These are phyloP conservation scores for Paecilomyces variotii DNA, from an alignment of 2,329 filamentous ascomycete species.

Conservation along the genomic window DNA sequence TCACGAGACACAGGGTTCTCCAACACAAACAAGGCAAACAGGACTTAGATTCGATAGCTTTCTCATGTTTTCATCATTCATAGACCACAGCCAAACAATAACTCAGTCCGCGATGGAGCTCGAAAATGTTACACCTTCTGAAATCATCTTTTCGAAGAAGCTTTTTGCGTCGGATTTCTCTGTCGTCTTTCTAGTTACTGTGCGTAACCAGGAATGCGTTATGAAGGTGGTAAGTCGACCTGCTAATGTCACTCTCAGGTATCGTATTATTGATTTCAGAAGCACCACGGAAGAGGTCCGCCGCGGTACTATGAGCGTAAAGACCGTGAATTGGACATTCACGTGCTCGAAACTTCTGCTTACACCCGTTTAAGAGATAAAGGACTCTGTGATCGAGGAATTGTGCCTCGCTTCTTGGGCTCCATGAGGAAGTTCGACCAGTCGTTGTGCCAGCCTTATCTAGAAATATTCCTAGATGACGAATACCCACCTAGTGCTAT, in stretches of 20 bases:
- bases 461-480: slow-evolving; percentile 6
- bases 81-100: too few relatives aligned
- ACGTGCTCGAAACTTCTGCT: background rate
- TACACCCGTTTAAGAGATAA: background rate
- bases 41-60: too few relatives aligned
- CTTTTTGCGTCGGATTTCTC: slow-evolving; percentile 6
- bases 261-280: background rate
- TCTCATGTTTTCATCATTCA: too few relatives aligned
- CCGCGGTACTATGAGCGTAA: slow-evolving; percentile 1
- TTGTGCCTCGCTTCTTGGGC: slow-evolving; percentile 5
- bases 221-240: slow-evolving; percentile 13
- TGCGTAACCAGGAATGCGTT: slow-evolving; percentile 6
- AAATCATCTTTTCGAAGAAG: slow-evolving; percentile 7
- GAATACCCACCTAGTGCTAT: slow-evolving; percentile 7
- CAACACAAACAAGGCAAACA: too few relatives aligned
- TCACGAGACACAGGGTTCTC: too few relatives aligned
- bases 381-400: slow-evolving; percentile 4
- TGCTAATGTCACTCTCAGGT: background rate
- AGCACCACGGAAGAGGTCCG: slow-evolving; percentile 6
- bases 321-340: background rate
- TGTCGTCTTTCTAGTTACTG: slow-evolving; percentile 8
- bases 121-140: background rate
- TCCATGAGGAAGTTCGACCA: slow-evolving; percentile 5
- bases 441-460: slow-evolving; percentile 1
- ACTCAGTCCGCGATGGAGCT: too few relatives aligned